Base-by-base conservation (phyloP, 495 filamentous ascomycete species). In the Daldinia caldariorum region DNA sequence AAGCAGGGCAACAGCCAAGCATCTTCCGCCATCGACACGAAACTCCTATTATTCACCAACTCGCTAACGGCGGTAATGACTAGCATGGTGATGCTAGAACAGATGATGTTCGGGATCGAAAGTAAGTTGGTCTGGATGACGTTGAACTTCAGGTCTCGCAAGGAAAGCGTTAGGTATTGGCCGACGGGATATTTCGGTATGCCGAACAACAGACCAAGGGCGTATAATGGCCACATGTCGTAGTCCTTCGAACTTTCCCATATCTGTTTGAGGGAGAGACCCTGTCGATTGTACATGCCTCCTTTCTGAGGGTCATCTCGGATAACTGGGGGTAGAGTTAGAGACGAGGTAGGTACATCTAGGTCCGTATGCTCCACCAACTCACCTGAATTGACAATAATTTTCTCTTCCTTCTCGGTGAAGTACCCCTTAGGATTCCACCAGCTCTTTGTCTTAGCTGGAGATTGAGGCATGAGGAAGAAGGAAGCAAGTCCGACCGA, bases 301-400 rank as follows among this genome's bases (percentile, higher is more conserved):
- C 86, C 86, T 75, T 92, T 91, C 50, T 82, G 84, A 1, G 90
- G 90, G 71, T 92, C 90, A 50, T 92, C 90, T 5, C 89, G 85
- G 37, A 93, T 77, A 4, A 92, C 84, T 70, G 6, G n/a, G 20
- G 7, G 13, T 13, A 35, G 18, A 50, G 58, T 73, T 57, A 73
- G 50, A 47, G 45, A 34, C 22, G 7, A 51, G 4, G 26, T 32
- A 34, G 4, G 5, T 1, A 43, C 29, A 22, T 26, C 26, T 34
- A 41, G 16, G 7, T 43, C 37, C 9, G 7, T 55, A 39, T 10
- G 20, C 26, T 62, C 6, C 8, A 37, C 6, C 16, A 10, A 16
- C 58, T 57, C 39, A 73, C 71, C 71, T 3, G 91, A 87, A 63
- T 91, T 94, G 8, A 92, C 89, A n/a, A 94, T 86, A 61, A 93